Percentiles rank a stretch among this genome's conserved stretches.
phyloP scores from a whole-genome alignment of 192 early-diverging fungal genomes.

The Chytriomyces hyalinus region DNA sequence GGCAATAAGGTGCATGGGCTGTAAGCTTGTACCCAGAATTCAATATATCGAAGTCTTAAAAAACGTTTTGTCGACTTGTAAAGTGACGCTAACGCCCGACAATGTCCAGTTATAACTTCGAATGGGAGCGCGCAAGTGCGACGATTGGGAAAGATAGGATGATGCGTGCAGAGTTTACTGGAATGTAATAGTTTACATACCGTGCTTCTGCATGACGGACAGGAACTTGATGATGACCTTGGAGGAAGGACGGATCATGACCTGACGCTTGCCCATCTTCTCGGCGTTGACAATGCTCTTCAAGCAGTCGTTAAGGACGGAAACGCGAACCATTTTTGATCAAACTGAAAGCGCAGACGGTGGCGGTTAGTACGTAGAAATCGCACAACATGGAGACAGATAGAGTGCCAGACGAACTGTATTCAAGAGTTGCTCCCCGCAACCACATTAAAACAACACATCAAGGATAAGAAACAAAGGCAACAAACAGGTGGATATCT shows the following conservation, averaged over 20 bases:
- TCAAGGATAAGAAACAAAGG: conserved; percentile 5
- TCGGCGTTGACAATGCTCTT: conserved; percentile 99
- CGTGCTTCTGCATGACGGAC: conserved; percentile 98
- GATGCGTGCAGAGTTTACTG: neutral
- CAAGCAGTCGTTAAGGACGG: conserved; percentile 94
- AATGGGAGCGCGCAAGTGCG: conserved; percentile 18
- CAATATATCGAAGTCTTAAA: conserved; percentile 77
- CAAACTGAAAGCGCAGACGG: conserved; percentile 1
- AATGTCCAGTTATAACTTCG: conserved; percentile 78
- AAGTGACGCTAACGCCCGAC: conserved; percentile 53
- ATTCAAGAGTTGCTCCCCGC: neutral
- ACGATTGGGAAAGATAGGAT: neutral
- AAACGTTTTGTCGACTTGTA: conserved; percentile 63
- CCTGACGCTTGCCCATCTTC: conserved; percentile 97
- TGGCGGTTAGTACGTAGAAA: neutral
- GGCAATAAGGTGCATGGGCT: conserved; percentile 44
- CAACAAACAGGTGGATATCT: neutral
- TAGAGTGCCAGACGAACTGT: neutral
- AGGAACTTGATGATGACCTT: conserved; percentile 99
- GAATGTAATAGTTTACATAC: conserved; percentile 53
- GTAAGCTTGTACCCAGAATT: conserved; percentile 54
- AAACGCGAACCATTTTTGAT: conserved; percentile 92
- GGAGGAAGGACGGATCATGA: conserved; percentile 93
- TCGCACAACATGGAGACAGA: neutral
- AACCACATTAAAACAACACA: neutral